phyloP scores from a whole-genome alignment of 2,329 filamentous ascomycete species.

The Fusarium denticulatum region DNA sequence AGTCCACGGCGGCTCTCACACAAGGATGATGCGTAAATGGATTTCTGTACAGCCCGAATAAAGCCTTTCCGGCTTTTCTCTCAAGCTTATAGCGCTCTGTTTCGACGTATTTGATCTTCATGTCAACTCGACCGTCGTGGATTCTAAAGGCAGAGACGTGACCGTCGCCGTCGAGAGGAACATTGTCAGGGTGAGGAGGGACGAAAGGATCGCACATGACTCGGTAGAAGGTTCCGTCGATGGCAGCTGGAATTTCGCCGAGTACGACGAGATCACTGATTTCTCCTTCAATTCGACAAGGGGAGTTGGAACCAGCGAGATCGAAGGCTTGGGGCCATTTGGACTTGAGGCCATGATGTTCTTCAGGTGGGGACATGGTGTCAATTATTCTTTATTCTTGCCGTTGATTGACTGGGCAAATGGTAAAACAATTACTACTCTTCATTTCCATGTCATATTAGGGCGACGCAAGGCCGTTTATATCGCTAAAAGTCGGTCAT shows the following conservation, averaged over 20 bases:
- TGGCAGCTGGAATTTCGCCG: conserved; percentile 33
- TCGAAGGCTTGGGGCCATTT: neutral
- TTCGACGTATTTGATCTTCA: conserved; percentile 51
- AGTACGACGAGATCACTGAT: conserved; percentile 23
- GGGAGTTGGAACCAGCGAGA: neutral
- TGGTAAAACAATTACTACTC: too few species aligned
- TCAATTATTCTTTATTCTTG: neutral
- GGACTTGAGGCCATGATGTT: neutral
- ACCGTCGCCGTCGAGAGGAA: conserved; percentile 53
- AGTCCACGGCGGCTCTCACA: conserved; percentile 16
- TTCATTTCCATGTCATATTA: too few species aligned
- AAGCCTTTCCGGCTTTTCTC: conserved; percentile 47
- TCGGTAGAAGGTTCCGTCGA: conserved; percentile 41
- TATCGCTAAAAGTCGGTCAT: neutral
- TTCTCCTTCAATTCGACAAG: neutral
- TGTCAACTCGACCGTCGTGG: conserved; percentile 46
- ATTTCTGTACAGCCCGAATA: conserved; percentile 21
- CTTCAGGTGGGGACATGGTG: neutral
- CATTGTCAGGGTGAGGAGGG: conserved; percentile 47
- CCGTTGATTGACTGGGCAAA: rapidly evolving
- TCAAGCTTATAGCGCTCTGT: conserved; percentile 54
- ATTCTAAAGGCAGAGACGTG: conserved; percentile 51
- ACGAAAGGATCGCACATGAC: conserved; percentile 56
- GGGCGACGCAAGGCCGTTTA: neutral
- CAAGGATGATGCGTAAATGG: conserved; percentile 20